A percentile compares a stretch with the other conserved stretches of the same genome.
These are phyloP conservation scores for Rubroboletus satanas DNA, from an alignment of 768 basidiomycete species.

Conservation along the genomic window DNA sequence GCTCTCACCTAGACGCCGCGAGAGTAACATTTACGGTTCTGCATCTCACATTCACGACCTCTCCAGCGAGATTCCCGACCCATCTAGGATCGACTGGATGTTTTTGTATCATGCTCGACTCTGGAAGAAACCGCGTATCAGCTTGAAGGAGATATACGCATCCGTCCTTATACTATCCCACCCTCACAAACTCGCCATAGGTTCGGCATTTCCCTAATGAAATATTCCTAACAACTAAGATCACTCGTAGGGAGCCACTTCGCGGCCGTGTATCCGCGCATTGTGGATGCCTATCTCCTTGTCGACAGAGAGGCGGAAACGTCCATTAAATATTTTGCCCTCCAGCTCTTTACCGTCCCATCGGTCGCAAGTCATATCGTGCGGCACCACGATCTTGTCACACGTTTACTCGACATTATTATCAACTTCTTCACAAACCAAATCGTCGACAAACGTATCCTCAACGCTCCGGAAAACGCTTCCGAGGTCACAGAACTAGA, in stretches of 20 bases:
- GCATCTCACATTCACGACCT: conserved; percentile 37
- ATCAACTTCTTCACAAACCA: conserved; percentile 92
- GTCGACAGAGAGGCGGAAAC: conserved; percentile 94
- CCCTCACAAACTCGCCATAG: conserved; percentile 71
- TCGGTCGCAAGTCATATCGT: conserved; percentile 80
- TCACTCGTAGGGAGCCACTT: conserved; percentile 66
- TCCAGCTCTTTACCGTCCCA: conserved; percentile 91
- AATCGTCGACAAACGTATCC: conserved; percentile 67
- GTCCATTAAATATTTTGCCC: conserved; percentile 88
- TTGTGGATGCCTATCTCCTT: conserved; percentile 89
- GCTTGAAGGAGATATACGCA: conserved; percentile 79
- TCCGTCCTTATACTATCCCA: conserved; percentile 67
- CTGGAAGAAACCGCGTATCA: conserved; percentile 81
- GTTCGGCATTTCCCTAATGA: conserved; percentile 37
- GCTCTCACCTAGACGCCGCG: conserved; percentile 55
- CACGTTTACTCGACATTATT: conserved; percentile 78
- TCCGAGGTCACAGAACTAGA: conserved; percentile 47
- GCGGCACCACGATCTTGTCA: conserved; percentile 65
- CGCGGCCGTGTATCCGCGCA: conserved; percentile 76
- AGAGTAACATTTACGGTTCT: conserved; percentile 42
- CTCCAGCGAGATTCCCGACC: conserved; percentile 40
- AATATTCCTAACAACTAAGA: conserved; percentile 4
- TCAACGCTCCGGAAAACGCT: conserved; percentile 24
- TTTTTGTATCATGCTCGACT: conserved; percentile 79
- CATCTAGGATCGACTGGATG: conserved; percentile 67